Base-by-base conservation (phyloP, 2,329 filamentous ascomycete species). In the Sarocladiaceae sp. region DNA sequence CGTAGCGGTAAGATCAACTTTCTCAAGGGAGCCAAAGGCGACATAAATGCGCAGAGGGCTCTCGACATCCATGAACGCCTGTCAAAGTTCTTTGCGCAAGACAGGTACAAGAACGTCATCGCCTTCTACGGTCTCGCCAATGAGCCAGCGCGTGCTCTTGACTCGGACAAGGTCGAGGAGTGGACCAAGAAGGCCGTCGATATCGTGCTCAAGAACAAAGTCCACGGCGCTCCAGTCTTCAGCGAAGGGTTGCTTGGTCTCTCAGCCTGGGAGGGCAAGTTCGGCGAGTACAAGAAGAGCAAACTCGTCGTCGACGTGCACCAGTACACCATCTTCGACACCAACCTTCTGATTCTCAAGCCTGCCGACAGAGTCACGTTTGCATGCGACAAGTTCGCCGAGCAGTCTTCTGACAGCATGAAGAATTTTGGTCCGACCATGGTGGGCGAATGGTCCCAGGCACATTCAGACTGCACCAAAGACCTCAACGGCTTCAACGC, bases 41-140 rank as follows among this genome's bases (percentile, higher is more conserved):
- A 75, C 1, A 62, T 81, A 11, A 95, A 96, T 61, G 83, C 75
- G 0, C 76, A 95, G 55, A 80, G 91, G 31, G 86, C 88, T 2
- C 76, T 96, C 15, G 88, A 94, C 47, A 74, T 97, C 32, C 93
- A 97, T 66, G 77, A 93, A 58, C 81, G 85, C 47, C 73, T 97
- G 12, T 88, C 87, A 18, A 76, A 83, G 51, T 97, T 98, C 76
- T 97, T 97, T 64, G 81, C 90, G 0, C 93, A 97, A 59, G 80
- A 85, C 35, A 85, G 93, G 7, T 98, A 98, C 72, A 83, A 85
- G 58, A 94, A 96, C 60, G 76, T 98, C 52, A 74, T 98, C 49
- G 80, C 85, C 11, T 88, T 97, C 67, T 98, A 97, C 65, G 91
- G 93, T 4, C 79, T 97, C 1, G 88, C 82, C 58, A 98, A 98